Conservation (phyloP, 2,329 filamentous ascomycete species). For the Exophiala calicioides region DNA sequence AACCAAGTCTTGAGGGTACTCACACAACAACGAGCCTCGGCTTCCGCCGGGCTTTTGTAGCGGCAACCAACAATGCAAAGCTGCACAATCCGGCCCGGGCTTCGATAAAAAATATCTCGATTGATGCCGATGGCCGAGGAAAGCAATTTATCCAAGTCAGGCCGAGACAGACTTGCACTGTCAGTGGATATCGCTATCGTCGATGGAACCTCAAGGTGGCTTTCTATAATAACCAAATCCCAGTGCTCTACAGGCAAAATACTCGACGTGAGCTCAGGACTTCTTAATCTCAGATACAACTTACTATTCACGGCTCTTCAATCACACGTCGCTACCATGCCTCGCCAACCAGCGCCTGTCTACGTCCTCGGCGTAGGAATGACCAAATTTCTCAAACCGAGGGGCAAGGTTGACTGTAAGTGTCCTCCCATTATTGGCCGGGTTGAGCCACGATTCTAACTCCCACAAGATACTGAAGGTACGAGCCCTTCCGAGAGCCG, state of each 20-base stretch:
- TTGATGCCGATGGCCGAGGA: not conserved
- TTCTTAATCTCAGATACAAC: not conserved
- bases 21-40: too few species aligned
- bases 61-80: too few species aligned
- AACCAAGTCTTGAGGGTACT: too few species aligned
- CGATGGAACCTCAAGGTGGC: not conserved
- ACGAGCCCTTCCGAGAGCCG: too few species aligned
- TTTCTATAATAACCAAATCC: not conserved
- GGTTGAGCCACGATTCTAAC: too few species aligned
- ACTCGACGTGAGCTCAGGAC: not conserved
- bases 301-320: not conserved
- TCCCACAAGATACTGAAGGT: too few species aligned
- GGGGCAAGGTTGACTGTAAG: conserved; percentile 37
- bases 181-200: not conserved
- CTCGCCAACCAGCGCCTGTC: not conserved
- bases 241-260: too few species aligned
- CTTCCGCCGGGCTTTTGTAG: too few species aligned
- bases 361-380: conserved; percentile 68
- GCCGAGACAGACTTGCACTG: not conserved
- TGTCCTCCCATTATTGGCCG: too few species aligned
- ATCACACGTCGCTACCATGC: not conserved
- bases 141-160: not conserved
- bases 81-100: too few species aligned
- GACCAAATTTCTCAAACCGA: conserved; percentile 84
- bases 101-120: too few species aligned